Conservation (phyloP, 345 rosid species). For the Gossypium herbaceum region DNA sequence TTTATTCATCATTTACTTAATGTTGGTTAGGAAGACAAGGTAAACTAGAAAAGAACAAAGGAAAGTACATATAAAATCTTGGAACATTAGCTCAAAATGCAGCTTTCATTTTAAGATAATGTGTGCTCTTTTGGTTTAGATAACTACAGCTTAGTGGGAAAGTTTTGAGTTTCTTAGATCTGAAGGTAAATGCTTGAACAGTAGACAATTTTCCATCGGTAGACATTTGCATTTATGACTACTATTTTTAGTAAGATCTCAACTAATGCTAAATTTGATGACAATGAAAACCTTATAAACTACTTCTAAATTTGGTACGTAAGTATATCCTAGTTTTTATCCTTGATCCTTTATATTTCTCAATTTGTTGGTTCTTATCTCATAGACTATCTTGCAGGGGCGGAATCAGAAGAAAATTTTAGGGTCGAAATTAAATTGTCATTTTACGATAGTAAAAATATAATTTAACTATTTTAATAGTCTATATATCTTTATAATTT, state of each 20-base stretch:
- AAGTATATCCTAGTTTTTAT: neutral
- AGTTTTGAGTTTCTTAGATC: neutral
- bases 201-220: neutral
- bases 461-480: too few species aligned
- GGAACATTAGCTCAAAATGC: neutral
- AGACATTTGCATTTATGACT: neutral
- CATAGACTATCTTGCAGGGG: neutral
- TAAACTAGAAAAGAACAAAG: too few species aligned
- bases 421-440: too few species aligned
- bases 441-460: too few species aligned
- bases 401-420: too few species aligned
- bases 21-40: conserved; percentile 11
- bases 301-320: neutral
- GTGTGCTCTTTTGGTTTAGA: neutral
- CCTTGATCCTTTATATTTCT: neutral
- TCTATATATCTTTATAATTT: too few species aligned
- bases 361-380: conserved; percentile 11
- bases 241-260: neutral
- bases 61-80: too few species aligned
- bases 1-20: neutral
- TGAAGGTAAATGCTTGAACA: neutral
- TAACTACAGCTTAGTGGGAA: neutral
- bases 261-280: neutral
- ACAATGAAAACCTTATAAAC: neutral
- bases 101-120: neutral